Base-by-base conservation (phyloP, 257 asterid genomes). In the Paraleonurus japonicus region DNA sequence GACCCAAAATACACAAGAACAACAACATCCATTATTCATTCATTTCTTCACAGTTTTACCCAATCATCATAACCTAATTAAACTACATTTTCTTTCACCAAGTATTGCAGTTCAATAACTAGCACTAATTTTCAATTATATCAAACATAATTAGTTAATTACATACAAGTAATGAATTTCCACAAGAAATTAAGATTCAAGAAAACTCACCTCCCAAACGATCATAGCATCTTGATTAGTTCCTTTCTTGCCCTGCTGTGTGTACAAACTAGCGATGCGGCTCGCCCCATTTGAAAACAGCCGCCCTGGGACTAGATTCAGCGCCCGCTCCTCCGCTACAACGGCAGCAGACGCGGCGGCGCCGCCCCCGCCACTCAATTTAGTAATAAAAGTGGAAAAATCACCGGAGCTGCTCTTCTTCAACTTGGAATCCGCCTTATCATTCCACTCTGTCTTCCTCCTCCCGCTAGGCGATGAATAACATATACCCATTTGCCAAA, bases 211-310 rank as follows among this genome's bases (percentile, higher is more conserved):
- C 99, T 94, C 99, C 99, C 99, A 94, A 82, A 89, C 77, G 82
- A 91, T 85, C 97, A 94, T 94, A 26, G 99, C 97, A 24, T 94
- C 99, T 75, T 94, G 99, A 80, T 94, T 94, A 17, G 97, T 84
- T 48, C 99, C 97, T 75, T 94, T 94, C 85, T 86, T 94, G 65
- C 99, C 99, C 75, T 94, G 99, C 75, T 94, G 99, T 65, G 96
- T 94, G 81, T 87, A 84, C 79, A 91, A 80, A 75, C 97, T 77
- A 20, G 96, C 84, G 76, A 86, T 48, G 61, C 77, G 72, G 68
- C 86, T 74, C 1, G 96, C 78, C 43, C 99, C 99, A 80, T 87
- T 94, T 6, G 85, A 83, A 27, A 85, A 75, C 69, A 89, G 69
- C 85, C 99, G 89, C 16, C 97, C 96, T 0, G 91, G 96, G 66